Base-by-base conservation (phyloP, 2,329 filamentous ascomycete species). In the Aspergillus candidus region DNA sequence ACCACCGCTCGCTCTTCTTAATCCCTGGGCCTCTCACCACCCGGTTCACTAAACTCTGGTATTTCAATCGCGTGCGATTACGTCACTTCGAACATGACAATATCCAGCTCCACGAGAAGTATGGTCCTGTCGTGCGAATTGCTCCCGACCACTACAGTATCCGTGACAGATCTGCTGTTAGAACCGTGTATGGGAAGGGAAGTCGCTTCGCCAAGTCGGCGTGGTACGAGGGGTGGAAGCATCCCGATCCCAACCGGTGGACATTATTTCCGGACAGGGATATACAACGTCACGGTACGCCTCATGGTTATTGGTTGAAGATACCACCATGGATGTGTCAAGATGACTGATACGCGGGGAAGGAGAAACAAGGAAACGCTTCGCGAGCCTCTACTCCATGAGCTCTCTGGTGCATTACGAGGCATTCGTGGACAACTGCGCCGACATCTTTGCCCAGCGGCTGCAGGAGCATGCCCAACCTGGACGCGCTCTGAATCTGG, bases 131-230 rank as follows among this genome's bases (percentile, higher is more conserved):
- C n/a, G 65, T 76, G 0, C 70, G 74, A 0, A 67, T 76, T 43
- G 71, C 70, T 0, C 73, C 73, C 0, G 65, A 72, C 13, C 67
- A 74, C 6, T 76, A 74, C 43, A 73, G 68, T 31, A 60, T 78
- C 47, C 62, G 62, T 30, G 66, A 73, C 41, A 57, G 63, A 0
- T 54, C 65, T 0, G 71, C 70, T 0, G 49, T 67, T 2, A 72
- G 70, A 43, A 58, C 50, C 0, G 65, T 75, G 22, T 75, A 74
- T 46, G 67, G 68, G 6, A 58, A 62, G 6, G 64, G 66, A 1
- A 66, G 61, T 4, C 61, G 61, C 13, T 71, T 71, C 18, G 48
- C 59, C 15, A 73, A 74, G 47, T 58, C 59, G 0, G 56, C 54
- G 4, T 66, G 59, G 53, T 69, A 68, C 41, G 52, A 64, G 47